phyloP scores from a whole-genome alignment of 495 filamentous ascomycete genomes.

The Xylaria nigripes region DNA sequence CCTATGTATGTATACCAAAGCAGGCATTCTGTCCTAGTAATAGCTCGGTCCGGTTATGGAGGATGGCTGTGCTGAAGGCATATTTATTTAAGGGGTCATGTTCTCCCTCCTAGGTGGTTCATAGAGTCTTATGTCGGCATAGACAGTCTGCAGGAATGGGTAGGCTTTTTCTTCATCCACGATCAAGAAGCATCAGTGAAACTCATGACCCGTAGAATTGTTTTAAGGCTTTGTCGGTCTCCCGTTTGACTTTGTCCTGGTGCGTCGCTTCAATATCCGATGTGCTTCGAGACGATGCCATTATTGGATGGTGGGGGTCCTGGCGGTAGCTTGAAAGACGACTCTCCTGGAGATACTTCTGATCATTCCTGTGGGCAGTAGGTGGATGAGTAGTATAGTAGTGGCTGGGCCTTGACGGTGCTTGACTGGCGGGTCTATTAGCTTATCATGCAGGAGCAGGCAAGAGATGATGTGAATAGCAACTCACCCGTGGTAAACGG shows the following conservation, averaged over 20 bases:
- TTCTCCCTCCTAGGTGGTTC: too few species aligned
- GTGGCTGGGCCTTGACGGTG: not conserved
- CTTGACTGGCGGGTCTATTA: not conserved
- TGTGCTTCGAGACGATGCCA: not conserved
- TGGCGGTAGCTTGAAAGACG: slow-evolving; percentile 1
- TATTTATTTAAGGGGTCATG: too few species aligned
- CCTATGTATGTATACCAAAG: too few species aligned
- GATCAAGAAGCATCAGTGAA: too few species aligned
- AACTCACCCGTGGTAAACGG: not conserved
- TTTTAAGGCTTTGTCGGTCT: not conserved
- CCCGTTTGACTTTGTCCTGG: not conserved
- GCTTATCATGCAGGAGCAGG: not conserved
- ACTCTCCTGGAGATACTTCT: not conserved
- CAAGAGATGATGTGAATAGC: not conserved
- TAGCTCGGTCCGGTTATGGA: too few species aligned
- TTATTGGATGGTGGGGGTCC: not conserved
- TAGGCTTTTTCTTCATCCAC: too few species aligned
- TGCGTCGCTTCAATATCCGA: not conserved
- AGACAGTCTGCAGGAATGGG: too few species aligned
- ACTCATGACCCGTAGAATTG: not conserved
- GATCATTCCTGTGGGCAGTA: not conserved
- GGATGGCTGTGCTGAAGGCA: too few species aligned
- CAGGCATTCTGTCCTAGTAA: too few species aligned
- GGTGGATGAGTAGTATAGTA: slow-evolving; percentile 5
- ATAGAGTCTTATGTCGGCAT: too few species aligned